Evolutionary conservation across 2,329 filamentous ascomycete genomes (phyloP).

Genomic region (Fusarium buharicum): DNA sequence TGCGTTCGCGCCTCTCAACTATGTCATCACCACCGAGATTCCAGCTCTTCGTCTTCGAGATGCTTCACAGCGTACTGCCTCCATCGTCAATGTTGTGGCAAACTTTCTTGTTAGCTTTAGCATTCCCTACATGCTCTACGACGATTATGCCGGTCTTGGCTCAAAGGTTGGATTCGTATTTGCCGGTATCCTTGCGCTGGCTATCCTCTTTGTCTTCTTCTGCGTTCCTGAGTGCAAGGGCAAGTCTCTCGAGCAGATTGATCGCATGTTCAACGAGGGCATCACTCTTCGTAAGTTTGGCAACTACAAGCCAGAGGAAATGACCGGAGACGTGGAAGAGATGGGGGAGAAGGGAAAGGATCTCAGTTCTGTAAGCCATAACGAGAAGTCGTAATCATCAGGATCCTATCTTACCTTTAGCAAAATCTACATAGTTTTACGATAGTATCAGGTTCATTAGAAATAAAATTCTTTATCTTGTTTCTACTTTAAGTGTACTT

Average conservation of each 20-base stretch:
- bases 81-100: slow-evolving; percentile 15
- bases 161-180: slow-evolving; percentile 36
- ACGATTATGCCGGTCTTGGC: slow-evolving; percentile 22
- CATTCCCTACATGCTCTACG: slow-evolving; percentile 31
- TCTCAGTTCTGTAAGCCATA: background rate
- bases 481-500: too few relatives aligned
- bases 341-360: background rate
- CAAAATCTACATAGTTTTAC: too few relatives aligned
- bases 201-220: slow-evolving; percentile 17
- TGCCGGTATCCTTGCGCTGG: slow-evolving; percentile 6
- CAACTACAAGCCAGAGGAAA: slow-evolving; percentile 14
- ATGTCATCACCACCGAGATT: slow-evolving; percentile 38
- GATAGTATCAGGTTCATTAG: too few relatives aligned
- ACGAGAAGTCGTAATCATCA: background rate
- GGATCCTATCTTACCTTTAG: too few relatives aligned
- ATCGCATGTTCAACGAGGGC: slow-evolving; percentile 25
- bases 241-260: slow-evolving; percentile 30
- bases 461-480: too few relatives aligned
- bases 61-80: slow-evolving; percentile 18
- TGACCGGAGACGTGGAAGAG: slow-evolving; percentile 12
- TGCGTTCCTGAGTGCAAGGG: slow-evolving; percentile 33
- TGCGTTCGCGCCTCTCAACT: slow-evolving; percentile 21
- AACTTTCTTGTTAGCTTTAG: slow-evolving; percentile 33
- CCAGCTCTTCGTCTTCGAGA: slow-evolving; percentile 26
- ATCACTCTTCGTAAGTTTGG: slow-evolving; percentile 35